Conservation (phyloP, 371 early-diverging fungal genomes). For the Modicella reniformis region DNA sequence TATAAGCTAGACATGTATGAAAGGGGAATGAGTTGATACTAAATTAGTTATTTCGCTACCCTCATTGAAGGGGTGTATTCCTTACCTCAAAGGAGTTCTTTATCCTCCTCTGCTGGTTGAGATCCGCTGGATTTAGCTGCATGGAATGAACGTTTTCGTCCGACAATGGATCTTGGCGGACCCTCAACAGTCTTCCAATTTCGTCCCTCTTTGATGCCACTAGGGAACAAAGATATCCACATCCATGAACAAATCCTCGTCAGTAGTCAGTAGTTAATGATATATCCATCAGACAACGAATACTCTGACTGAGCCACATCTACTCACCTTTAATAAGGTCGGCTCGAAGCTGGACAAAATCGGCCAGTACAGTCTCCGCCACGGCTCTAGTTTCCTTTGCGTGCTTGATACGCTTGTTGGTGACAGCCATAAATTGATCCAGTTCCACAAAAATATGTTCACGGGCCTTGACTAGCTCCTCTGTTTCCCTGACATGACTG, state of each 20-base stretch:
- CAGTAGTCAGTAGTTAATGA: not conserved
- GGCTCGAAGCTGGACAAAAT: constrained; percentile 32
- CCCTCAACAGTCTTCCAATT: constrained; percentile 30
- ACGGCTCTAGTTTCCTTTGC: constrained; percentile 24
- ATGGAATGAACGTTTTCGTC: constrained; percentile 26
- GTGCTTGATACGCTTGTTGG: constrained; percentile 30
- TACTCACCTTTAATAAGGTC: constrained; percentile 46
- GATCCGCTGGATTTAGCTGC: constrained; percentile 43
- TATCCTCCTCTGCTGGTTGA: constrained; percentile 35
- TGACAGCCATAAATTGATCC: constrained; percentile 39
- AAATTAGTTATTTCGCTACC: too few relatives aligned
- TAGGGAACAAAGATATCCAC: not conserved
- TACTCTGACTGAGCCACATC: too few relatives aligned
- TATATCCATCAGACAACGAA: not conserved
- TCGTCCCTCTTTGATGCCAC: constrained; percentile 45
- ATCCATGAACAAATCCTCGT: too few relatives aligned
- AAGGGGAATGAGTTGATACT: too few relatives aligned
- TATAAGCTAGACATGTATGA: too few relatives aligned
- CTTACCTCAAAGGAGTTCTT: constrained; percentile 34
- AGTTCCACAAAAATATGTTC: constrained; percentile 49
- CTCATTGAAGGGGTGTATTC: too few relatives aligned
- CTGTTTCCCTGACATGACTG: constrained; percentile 41
- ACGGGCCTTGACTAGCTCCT: constrained; percentile 46
- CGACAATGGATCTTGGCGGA: constrained; percentile 36
- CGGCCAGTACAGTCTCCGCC: constrained; percentile 24